These are phyloP conservation scores for Casuarina glauca DNA, from an alignment of 306 rosid species.

Conservation along the genomic window DNA sequence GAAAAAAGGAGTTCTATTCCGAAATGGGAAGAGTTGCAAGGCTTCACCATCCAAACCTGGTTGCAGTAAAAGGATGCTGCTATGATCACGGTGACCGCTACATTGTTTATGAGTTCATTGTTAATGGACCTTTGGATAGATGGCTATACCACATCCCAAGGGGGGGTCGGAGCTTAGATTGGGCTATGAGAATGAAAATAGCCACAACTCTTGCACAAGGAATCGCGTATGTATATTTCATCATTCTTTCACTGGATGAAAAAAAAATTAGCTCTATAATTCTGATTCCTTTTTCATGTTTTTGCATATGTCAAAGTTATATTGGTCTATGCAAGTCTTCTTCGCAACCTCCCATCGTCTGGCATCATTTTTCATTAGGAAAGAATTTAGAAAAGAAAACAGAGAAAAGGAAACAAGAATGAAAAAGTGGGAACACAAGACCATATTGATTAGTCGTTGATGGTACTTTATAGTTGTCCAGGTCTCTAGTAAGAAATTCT, in stretches of 20 bases:
- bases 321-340: neutral
- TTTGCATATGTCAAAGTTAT: neutral
- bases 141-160: constrained; percentile 97
- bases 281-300: neutral
- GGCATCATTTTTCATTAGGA: neutral
- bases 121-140: constrained; percentile 88
- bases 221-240: constrained; percentile 76
- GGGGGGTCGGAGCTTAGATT: constrained; percentile 95
- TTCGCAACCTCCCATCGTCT: neutral
- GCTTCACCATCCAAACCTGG: constrained; percentile 90
- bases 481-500: neutral
- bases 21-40: constrained; percentile 92
- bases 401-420: neutral
- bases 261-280: neutral
- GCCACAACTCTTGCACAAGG: constrained; percentile 96
- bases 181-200: constrained; percentile 93
- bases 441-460: neutral
- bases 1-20: constrained; percentile 92
- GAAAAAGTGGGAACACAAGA: neutral
- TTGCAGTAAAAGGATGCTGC: constrained; percentile 97
- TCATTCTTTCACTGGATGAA: neutral
- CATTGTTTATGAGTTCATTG: constrained; percentile 90
- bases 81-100: constrained; percentile 96
- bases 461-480: neutral
- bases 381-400: neutral